Evolutionary conservation across 768 basidiomycete species (phyloP).

Genomic region (Leucocoprinus birnbaumii): DNA sequence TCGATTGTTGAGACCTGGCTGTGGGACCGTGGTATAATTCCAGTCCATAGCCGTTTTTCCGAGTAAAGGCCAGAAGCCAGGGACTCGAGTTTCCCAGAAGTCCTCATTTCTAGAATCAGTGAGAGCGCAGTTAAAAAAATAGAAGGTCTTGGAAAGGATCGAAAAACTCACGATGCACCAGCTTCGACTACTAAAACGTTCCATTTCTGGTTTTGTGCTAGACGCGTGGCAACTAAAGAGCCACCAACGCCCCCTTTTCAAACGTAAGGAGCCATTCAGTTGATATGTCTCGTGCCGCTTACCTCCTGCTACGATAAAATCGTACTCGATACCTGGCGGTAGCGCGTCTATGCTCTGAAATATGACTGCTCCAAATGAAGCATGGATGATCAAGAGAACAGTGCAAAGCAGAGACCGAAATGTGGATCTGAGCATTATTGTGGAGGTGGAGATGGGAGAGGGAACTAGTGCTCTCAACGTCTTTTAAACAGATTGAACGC

Average conservation of each 20-base stretch:
- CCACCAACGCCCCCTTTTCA: constrained; percentile 13
- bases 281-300: neutral
- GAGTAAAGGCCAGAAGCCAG: neutral
- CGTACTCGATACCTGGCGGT: neutral
- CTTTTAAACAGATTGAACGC: too few species aligned
- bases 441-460: too few species aligned
- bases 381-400: neutral
- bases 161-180: constrained; percentile 6
- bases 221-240: constrained; percentile 7
- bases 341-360: neutral
- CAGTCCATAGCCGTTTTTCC: constrained; percentile 11
- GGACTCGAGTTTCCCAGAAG: neutral
- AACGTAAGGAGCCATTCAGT: neutral
- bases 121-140: neutral
- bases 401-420: neutral
- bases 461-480: too few species aligned
- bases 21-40: constrained; percentile 16
- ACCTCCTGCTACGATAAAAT: constrained; percentile 15
- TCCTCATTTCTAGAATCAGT: neutral
- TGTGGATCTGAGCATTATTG: too few species aligned
- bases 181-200: constrained; percentile 14
- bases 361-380: neutral
- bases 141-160: neutral
- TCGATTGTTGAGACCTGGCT: constrained; percentile 10
- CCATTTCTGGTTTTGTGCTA: constrained; percentile 9